Conservation (phyloP, 78 protist genomes). For the Isochrysis galbana region DNA sequence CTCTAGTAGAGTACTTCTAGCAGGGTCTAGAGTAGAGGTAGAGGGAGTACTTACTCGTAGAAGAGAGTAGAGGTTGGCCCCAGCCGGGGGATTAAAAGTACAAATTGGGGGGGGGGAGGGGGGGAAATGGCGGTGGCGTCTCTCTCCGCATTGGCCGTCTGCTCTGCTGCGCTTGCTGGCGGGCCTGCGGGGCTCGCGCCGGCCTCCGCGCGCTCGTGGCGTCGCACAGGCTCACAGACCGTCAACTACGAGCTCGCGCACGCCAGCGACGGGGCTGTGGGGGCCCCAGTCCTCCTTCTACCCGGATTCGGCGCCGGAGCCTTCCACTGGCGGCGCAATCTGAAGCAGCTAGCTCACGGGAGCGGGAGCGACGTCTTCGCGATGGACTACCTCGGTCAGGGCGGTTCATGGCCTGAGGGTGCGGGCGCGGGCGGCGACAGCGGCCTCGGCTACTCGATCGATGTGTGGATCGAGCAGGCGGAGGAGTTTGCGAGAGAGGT, state of each 20-base stretch:
- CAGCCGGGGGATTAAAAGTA: too few relatives aligned
- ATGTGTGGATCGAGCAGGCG: neutral
- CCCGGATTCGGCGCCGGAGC: constrained; percentile 22
- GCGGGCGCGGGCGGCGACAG: neutral
- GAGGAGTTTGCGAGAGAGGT: neutral
- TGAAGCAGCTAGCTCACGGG: neutral
- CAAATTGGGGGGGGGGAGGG: too few relatives aligned
- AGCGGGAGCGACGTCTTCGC: neutral
- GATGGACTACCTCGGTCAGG: neutral
- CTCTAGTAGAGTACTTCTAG: too few relatives aligned
- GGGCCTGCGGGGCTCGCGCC: too few relatives aligned
- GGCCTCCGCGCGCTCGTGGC: too few relatives aligned
- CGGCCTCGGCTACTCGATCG: neutral
- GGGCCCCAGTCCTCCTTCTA: neutral
- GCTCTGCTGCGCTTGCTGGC: too few relatives aligned
- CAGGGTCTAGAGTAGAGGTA: too few relatives aligned
- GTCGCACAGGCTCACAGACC: too few relatives aligned
- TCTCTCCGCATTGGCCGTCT: too few relatives aligned
- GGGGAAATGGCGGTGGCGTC: too few relatives aligned
- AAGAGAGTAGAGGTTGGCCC: too few relatives aligned
- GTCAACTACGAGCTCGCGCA: neutral
- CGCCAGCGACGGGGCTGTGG: neutral
- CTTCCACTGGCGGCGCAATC: neutral
- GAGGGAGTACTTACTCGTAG: too few relatives aligned
- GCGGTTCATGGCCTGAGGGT: neutral